phyloP scores from a whole-genome alignment of 2,329 filamentous ascomycete genomes.

The Fusarium foetens region DNA sequence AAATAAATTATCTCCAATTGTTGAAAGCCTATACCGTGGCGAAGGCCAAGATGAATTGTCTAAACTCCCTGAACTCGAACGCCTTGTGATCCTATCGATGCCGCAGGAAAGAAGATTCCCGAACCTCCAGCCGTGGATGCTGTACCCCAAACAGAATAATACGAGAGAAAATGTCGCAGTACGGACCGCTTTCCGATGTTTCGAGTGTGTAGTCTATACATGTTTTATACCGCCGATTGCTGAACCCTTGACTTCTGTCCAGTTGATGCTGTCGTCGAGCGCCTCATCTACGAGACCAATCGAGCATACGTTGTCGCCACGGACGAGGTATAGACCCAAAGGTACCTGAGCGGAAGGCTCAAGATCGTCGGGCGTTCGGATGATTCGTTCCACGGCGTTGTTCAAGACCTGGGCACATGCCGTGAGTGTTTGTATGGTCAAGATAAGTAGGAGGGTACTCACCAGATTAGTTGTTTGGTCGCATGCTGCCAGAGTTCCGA shows the following conservation, averaged over 20 bases:
- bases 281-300: slow-evolving; percentile 91
- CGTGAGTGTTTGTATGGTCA: slow-evolving; percentile 28
- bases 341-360: slow-evolving; percentile 83
- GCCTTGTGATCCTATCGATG: slow-evolving; percentile 37
- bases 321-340: slow-evolving; percentile 89
- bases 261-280: slow-evolving; percentile 90
- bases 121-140: slow-evolving; percentile 26
- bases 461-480: slow-evolving; percentile 93
- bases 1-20: slow-evolving; percentile 17
- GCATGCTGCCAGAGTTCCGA: slow-evolving; percentile 84
- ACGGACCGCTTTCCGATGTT: slow-evolving; percentile 2
- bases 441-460: slow-evolving; percentile 35
- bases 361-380: slow-evolving; percentile 83
- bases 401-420: slow-evolving; percentile 71
- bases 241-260: slow-evolving; percentile 87
- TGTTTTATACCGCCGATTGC: slow-evolving; percentile 89
- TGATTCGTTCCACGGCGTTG: slow-evolving; percentile 87
- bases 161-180: background rate
- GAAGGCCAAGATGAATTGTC: slow-evolving; percentile 41
- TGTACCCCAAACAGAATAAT: slow-evolving; percentile 35
- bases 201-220: slow-evolving; percentile 47
- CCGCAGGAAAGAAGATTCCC: slow-evolving; percentile 14
- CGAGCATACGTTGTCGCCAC: slow-evolving; percentile 93
- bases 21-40: slow-evolving; percentile 30
- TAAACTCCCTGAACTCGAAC: slow-evolving; percentile 45